These are phyloP conservation scores for Scedosporium dehoogii DNA, from an alignment of 2,329 filamentous ascomycete species.

Conservation along the genomic window DNA sequence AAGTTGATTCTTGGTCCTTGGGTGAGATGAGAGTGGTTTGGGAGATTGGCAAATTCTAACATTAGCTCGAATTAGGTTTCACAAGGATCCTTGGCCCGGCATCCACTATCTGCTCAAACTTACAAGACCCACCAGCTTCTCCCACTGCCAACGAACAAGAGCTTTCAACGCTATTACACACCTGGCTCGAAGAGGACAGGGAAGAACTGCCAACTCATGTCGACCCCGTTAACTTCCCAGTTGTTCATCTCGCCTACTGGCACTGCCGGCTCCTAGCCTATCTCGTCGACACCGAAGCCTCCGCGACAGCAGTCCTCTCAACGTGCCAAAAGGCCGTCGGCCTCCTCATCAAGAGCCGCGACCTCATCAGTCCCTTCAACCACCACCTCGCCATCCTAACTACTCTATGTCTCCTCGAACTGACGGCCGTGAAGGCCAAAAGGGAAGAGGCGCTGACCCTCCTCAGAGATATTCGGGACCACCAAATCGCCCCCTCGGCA, in stretches of 20 bases:
- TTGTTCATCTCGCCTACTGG: slow-evolving; percentile 61
- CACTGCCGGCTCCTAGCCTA: slow-evolving; percentile 57
- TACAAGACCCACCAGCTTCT: slow-evolving; percentile 3
- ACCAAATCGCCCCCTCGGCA: slow-evolving; percentile 35
- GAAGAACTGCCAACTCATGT: slow-evolving; percentile 51
- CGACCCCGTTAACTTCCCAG: slow-evolving; percentile 38
- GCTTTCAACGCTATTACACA: slow-evolving; percentile 1
- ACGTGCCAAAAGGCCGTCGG: slow-evolving; percentile 48
- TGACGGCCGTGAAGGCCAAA: slow-evolving; percentile 44
- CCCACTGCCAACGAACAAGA: background rate
- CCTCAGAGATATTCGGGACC: slow-evolving; percentile 46
- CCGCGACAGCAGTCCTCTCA: slow-evolving; percentile 48
- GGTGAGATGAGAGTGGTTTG: too few relatives aligned
- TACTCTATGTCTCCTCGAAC: slow-evolving; percentile 49
- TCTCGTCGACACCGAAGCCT: slow-evolving; percentile 45
- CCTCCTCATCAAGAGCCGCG: slow-evolving; percentile 45
- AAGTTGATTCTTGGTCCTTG: slow-evolving; percentile 25
- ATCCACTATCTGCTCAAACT: slow-evolving; percentile 24
- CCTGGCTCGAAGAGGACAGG: slow-evolving; percentile 47
- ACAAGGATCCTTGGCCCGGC: slow-evolving; percentile 42
- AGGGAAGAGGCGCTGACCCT: slow-evolving; percentile 46
- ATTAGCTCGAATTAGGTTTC: slow-evolving; percentile 31
- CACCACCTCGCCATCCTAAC: slow-evolving; percentile 56
- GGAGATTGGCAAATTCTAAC: background rate
- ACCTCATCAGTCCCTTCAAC: slow-evolving; percentile 51